phyloP scores from a whole-genome alignment of 2,329 filamentous ascomycete species.

The Paecilomyces fulvus region DNA sequence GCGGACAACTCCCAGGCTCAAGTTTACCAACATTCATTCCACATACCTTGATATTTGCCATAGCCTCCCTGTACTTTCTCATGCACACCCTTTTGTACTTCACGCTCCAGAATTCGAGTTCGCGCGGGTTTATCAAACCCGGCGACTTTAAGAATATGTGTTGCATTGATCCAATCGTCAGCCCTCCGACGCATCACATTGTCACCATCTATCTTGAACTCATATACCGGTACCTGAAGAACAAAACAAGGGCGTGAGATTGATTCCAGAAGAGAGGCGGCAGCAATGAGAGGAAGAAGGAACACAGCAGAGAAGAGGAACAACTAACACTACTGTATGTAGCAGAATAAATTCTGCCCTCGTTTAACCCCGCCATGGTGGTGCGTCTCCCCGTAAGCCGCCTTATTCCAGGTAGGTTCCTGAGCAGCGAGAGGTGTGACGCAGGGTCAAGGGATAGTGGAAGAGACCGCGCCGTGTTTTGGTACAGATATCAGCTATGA shows the following conservation, averaged over 20 bases:
- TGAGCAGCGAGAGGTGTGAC: slow-evolving; percentile 12
- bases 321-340: slow-evolving; percentile 54
- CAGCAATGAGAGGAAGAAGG: background rate
- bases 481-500: background rate
- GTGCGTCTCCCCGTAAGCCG: slow-evolving; percentile 13
- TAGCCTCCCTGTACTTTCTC: slow-evolving; percentile 98
- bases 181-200: slow-evolving; percentile 93
- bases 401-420: slow-evolving; percentile 14
- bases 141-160: slow-evolving; percentile 93
- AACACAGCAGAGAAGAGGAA: slow-evolving; percentile 1
- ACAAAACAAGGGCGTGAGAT: slow-evolving; percentile 8
- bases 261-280: slow-evolving; percentile 1
- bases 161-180: slow-evolving; percentile 99
- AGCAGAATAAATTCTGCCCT: slow-evolving; percentile 51
- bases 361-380: slow-evolving; percentile 26
- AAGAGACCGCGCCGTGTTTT: background rate
- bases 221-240: slow-evolving; percentile 80
- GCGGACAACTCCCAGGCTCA: background rate
- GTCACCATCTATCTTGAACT: slow-evolving; percentile 77
- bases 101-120: slow-evolving; percentile 88
- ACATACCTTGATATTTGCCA: slow-evolving; percentile 87
- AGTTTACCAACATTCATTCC: background rate
- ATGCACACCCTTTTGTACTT: slow-evolving; percentile 92
- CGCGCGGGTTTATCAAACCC: slow-evolving; percentile 95
- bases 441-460: slow-evolving; percentile 3